Conservation (phyloP, 768 basidiomycete genomes). For the Calocybe indica region DNA sequence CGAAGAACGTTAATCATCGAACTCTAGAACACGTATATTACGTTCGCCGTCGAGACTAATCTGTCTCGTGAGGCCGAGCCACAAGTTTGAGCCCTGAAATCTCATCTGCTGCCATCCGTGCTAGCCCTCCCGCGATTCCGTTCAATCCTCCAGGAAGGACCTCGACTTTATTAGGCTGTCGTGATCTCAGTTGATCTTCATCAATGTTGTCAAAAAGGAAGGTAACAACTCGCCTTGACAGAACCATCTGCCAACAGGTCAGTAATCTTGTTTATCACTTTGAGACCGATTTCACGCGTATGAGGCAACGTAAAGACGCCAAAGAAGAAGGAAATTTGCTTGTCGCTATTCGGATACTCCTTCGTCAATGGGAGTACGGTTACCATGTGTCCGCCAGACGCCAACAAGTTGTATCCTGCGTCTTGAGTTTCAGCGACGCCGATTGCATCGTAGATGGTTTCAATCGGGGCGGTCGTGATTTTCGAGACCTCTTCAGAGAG, state of each 20-base stretch:
- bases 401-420: conserved; percentile 2
- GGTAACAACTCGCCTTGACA: not conserved
- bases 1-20: too few relatives aligned
- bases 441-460: conserved; percentile 4
- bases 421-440: conserved; percentile 3
- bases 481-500: conserved; percentile 2
- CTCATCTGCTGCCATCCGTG: conserved; percentile 29
- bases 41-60: not conserved
- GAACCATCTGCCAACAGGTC: not conserved
- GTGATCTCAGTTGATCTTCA: not conserved
- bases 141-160: conserved; percentile 37
- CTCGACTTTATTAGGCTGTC: conserved; percentile 38
- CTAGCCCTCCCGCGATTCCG: conserved; percentile 35
- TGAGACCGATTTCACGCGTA: not conserved
- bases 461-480: not conserved
- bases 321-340: not conserved
- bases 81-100: conserved; percentile 42
- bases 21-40: too few relatives aligned
- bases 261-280: not conserved
- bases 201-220: not conserved
- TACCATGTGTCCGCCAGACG: not conserved
- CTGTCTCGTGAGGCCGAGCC: conserved; percentile 32
- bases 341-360: not conserved
- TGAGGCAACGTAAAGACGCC: not conserved
- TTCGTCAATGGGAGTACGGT: not conserved